phyloP scores from a whole-genome alignment of 352 stramenopile species.

The Phytopythium oedochilum region DNA sequence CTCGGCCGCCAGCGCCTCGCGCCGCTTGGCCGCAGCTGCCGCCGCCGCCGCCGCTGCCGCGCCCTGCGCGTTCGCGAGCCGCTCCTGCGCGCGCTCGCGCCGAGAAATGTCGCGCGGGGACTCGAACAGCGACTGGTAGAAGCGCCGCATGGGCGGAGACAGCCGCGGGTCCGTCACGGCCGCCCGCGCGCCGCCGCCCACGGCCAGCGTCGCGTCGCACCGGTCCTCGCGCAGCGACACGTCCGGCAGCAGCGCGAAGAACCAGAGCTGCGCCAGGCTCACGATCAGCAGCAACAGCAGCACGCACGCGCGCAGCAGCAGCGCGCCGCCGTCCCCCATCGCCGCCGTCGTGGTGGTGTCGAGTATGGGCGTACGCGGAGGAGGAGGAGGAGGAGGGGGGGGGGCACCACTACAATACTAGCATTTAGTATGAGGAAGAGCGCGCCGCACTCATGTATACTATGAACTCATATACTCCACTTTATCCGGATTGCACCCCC shows the following conservation, averaged over 20 bases:
- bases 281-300: constrained; percentile 69
- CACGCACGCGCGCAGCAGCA: constrained; percentile 64
- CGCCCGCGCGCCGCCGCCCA: constrained; percentile 13
- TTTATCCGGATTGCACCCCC: no score
- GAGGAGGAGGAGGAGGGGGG: no score
- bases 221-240: constrained; percentile 54
- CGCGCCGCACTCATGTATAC: no score
- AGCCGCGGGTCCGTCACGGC: constrained; percentile 44
- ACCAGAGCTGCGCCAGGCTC: constrained; percentile 62
- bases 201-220: constrained; percentile 51
- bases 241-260: constrained; percentile 72
- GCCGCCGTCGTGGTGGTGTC: no score
- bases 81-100: constrained; percentile 39
- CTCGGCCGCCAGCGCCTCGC: constrained; percentile 5
- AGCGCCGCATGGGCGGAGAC: constrained; percentile 49
- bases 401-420: no score
- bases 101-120: constrained; percentile 49
- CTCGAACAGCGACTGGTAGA: constrained; percentile 78
- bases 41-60: constrained; percentile 5
- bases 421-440: no score
- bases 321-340: constrained; percentile 44
- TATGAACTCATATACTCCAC: no score
- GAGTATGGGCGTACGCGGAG: no score
- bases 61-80: constrained; percentile 25
- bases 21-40: constrained; percentile 8